phyloP scores from a whole-genome alignment of 306 rosid species.

The Abrus precatorius region DNA sequence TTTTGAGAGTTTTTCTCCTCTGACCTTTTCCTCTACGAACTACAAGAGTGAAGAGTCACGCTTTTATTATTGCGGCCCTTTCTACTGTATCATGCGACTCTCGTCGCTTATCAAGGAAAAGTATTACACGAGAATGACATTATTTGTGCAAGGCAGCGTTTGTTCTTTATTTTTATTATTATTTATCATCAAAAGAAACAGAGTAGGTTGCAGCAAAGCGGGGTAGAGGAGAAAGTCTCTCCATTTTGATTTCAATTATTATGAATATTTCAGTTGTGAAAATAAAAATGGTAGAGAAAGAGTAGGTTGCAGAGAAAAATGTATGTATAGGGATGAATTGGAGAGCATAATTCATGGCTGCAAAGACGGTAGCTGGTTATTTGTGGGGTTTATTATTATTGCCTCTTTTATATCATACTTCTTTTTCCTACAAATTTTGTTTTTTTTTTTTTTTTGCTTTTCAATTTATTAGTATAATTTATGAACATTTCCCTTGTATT shows the following conservation, averaged over 20 bases:
- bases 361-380: conserved; percentile 57
- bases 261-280: conserved; percentile 72
- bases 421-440: conserved; percentile 44
- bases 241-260: conserved; percentile 76
- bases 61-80: conserved; percentile 44
- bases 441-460: conserved; percentile 37
- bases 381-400: conserved; percentile 59
- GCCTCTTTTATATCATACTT: conserved; percentile 59
- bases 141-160: conserved; percentile 37
- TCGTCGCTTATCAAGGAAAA: conserved; percentile 64
- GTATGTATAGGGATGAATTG: conserved; percentile 81
- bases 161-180: conserved; percentile 28
- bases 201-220: conserved; percentile 49
- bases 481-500: conserved; percentile 67
- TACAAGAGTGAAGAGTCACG: conserved; percentile 33
- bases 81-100: conserved; percentile 64
- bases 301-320: conserved; percentile 76
- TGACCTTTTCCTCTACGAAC: conserved; percentile 57
- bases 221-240: conserved; percentile 60
- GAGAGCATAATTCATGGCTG: conserved; percentile 67
- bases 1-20: conserved; percentile 71
- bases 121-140: conserved; percentile 29
- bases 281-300: conserved; percentile 78
- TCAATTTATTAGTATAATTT: conserved; percentile 66
- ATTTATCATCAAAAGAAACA: conserved; percentile 20